Evolutionary conservation across 345 rosid genomes (phyloP), one percentile per base, ranked within the genome.

Genomic region (Populus pruinosa): DNA sequence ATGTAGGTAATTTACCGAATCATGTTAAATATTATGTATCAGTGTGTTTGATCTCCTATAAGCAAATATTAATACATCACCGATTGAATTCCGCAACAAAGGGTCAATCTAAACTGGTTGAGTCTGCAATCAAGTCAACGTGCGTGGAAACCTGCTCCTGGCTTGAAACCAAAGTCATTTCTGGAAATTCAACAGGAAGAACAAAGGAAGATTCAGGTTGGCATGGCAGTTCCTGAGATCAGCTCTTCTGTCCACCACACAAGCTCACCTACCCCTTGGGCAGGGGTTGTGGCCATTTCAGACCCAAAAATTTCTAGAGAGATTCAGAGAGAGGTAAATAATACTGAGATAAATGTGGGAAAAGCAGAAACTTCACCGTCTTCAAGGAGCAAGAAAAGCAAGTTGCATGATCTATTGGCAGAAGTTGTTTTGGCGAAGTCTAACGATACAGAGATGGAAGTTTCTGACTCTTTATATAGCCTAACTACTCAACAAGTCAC

Each of bases 121-220:
- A 59, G n/a, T 72, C 87, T 75, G 75, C 86, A 81, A 70, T 74
- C 87, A 3, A 86, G 79, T 41, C 89, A 86, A 70, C 81, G 92
- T 69, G 97, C 95, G 72, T 96, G 99, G 99, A 94, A 90, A 86
- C 93, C 95, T 88, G 97, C 99, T 80, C 97, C 97, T 66, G 97
- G 98, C 81, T 88, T 91, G 87, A 96, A 89, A 86, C 89, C 97
- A 18, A 96, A 90, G 88, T 94, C 99, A 39, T 82, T 96, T 78
- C 82, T 96, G 85, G 99, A 96, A 86, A 96, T 96, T 86, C 99
- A 96, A 82, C 87, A 86, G 89, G 99, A 96, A 80, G 98, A 96
- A 83, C 92, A 91, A 80, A 90, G 83, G 88, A 92, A 70, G 79
- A 87, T 89, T 31, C 91, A 87, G 82, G 79, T 81, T 5, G 93